Evolutionary conservation across 345 rosid genomes (phyloP), one percentile per base, ranked within the genome.

Genomic region (Punica granatum): DNA sequence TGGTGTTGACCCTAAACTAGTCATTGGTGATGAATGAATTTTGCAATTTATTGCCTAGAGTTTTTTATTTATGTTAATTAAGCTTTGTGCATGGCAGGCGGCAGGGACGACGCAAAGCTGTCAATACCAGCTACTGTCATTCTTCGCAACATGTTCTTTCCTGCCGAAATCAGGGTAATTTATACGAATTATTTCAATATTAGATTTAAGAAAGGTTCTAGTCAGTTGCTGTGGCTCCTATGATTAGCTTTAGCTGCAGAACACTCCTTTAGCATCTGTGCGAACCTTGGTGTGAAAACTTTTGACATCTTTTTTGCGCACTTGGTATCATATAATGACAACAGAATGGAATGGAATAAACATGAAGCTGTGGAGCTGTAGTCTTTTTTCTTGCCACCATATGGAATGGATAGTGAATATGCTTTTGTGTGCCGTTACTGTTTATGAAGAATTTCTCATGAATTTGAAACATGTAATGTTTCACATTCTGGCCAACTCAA

Each of bases 41-140:
- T 46, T 51, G n/a, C 7, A 51, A 9, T n/a, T 5, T 51, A 51
- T 51, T 10, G 5, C 13, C 3, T n/a, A 23, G 6, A 8, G n/a
- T 51, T 13, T 51, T 51, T 11, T 10, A 51, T 51, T 62, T 61
- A 42, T 65, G n/a, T n/a, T n/a, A n/a, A n/a, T n/a, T n/a, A n/a
- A n/a, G n/a, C n/a, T n/a, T n/a, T 67, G 64, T 72, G 64, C 80
- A 74, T 59, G 49, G 41, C 78, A 95, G 98, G 99, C 76, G 99
- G 97, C 60, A 89, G 79, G 56, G 99, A 95, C 79, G 98, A 95
- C 83, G 84, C 90, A 58, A 95, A 95, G 86, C 67, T 90, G 71
- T 72, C 75, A 46, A 79, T 92, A 74, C 90, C 97, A 43, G 84
- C 90, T 21, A 88, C 97, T 18, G 85, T 92, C 41, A 78, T 90